Percentiles rank a stretch among this genome's conserved stretches.
phyloP scores from a whole-genome alignment of 2,329 filamentous ascomycete species.

The Berkeleyomyces basicola region DNA sequence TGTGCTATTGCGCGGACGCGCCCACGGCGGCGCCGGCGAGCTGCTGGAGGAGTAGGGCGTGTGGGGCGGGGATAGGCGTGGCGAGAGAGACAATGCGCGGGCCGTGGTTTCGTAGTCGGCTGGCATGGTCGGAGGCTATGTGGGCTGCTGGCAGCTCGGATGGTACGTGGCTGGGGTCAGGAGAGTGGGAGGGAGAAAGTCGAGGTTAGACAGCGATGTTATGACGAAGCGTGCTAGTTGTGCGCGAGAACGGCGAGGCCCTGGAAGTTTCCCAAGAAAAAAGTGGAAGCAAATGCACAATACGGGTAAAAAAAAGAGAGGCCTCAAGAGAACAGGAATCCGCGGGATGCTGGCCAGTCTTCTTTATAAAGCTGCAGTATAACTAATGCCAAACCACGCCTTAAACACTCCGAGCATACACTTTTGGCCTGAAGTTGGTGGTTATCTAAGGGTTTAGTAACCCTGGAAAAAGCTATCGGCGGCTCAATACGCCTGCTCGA shows the following conservation, averaged over 20 bases:
- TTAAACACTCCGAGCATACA: neutral
- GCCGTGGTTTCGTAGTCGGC: slow-evolving; percentile 34
- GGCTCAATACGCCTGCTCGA: neutral
- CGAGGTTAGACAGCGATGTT: neutral
- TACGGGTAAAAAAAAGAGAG: neutral
- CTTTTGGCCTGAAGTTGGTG: neutral
- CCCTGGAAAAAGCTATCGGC: neutral
- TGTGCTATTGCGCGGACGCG: slow-evolving; percentile 21
- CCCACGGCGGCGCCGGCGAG: slow-evolving; percentile 20
- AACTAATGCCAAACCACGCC: neutral
- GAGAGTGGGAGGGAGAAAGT: neutral
- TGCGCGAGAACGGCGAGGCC: neutral
- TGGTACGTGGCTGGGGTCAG: neutral
- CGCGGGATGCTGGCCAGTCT: too few relatives aligned
- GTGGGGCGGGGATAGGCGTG: slow-evolving; percentile 18
- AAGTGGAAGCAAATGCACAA: neutral
- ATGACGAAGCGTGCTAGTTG: neutral
- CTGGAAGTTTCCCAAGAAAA: neutral
- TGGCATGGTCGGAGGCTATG: slow-evolving; percentile 25
- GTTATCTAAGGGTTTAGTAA: neutral
- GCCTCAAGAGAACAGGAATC: too few relatives aligned
- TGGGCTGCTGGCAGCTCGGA: neutral
- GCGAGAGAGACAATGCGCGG: slow-evolving; percentile 30
- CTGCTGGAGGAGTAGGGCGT: slow-evolving; percentile 18
- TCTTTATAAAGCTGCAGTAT: neutral